Base-by-base conservation (phyloP, 2,329 filamentous ascomycete species). In the Xylaria polymorpha region DNA sequence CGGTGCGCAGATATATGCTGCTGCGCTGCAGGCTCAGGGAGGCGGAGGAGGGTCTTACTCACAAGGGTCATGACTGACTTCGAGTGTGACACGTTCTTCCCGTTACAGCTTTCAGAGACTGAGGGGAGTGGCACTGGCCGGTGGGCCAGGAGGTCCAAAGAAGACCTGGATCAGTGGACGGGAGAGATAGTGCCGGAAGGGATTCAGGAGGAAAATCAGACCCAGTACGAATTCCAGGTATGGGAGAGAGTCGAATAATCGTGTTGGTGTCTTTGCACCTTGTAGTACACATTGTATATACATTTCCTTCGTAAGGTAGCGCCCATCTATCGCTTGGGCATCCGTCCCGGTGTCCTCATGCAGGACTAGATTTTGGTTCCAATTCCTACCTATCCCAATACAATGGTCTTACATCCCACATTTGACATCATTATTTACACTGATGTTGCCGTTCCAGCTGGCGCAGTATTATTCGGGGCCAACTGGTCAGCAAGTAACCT, bases 1-100 rank as follows among this genome's bases (percentile, higher is more conserved):
- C 29, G 96, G 96, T 4, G 92, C 90, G 65, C 91, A 94, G 82
- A 91, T 98, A 72, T 99, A 98, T 81, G 84, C 83, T 46, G 87
- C 90, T 25, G 91, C 93, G 15, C 83, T 98, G 77, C 78, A 82
- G 73, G 73, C 75, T 89, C 66, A 77, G 80, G 50, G 85, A 89
- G 78, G 84, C 89, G 50, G 50, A 85, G 83, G 74, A 83, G 90
- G 48, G 86, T 96, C 64, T 80, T 96, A 69, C 82, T 95, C 72
- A 96, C 93, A 60, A 85, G 87, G 71, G 87, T 97, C 43, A 77
- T 86, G 72, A 83, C 81, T 3, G 91, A 93, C 57, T 95, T 90
- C 80, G 90, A 91, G 66, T 94, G 92, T 77, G 93, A 96, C 79
- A 91, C 90, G 0, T 89, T 88, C 74, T 94, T 97, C 74, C 87